Base-by-base conservation (phyloP, 2,329 filamentous ascomycete species). In the Raffaelea ambrosiae region DNA sequence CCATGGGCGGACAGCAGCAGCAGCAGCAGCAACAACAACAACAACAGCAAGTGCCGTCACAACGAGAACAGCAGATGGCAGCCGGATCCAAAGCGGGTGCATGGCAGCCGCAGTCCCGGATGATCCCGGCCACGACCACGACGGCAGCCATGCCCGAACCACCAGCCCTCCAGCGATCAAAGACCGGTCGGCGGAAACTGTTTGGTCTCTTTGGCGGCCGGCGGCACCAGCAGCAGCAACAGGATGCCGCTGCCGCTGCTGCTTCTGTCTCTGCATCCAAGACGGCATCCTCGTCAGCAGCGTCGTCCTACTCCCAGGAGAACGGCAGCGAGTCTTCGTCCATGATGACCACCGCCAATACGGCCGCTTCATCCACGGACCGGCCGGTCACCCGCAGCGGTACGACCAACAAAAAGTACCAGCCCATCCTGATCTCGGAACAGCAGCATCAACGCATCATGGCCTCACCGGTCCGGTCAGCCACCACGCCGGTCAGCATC, bases 141-240 rank as follows among this genome's bases (percentile, higher is more conserved):
- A n/a, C n/a, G n/a, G n/a, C 26, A 13, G 7, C 26, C 26, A 29
- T 13, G n/a, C 18, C 33, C 10, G 44, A 40, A n/a, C 14, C 13
- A 13, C 43, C n/a, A n/a, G n/a, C 50, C 44, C 41, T 66, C 35
- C 61, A 63, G 43, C 71, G 67, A 54, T 66, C 70, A 40, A 81
- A 75, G 61, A 66, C 70, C 2, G 71, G 74, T 20, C 79, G 74
- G 62, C 78, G 78, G 67, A 80, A 74, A 47, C 57, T 83, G n/a
- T 79, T 84, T 53, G 73, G 62, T 10, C 58, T 76, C 21, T 79
- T 79, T 57, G 66, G 69, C 29, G 57, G 60, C 44, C 71, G 64
- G 58, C 73, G 70, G 53, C 55, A 63, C 31, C 53, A 64, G 7
- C 63, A 66, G n/a, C n/a, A n/a, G n/a, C n/a, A n/a, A n/a, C n/a